Base-by-base conservation (phyloP, 2,329 filamentous ascomycete genomes). In the Fusarium miscanthi region DNA sequence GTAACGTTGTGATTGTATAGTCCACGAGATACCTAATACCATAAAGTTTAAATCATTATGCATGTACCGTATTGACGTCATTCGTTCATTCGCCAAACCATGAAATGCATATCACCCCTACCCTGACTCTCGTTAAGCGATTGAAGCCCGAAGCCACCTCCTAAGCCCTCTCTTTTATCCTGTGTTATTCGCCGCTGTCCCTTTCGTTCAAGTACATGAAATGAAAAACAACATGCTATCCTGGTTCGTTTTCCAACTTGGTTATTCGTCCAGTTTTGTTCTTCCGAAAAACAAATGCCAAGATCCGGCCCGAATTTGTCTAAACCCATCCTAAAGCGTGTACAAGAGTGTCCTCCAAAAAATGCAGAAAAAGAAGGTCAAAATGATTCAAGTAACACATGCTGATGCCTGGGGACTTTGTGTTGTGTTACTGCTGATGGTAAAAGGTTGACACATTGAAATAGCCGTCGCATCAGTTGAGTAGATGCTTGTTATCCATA, bases 281-380 rank as follows among this genome's bases (percentile, higher is more conserved):
- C 53, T 56, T 51, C 51, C 70, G 19, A 51, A 52, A 49, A 45
- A 58, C 42, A 61, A 59, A 72, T 59, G 49, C 63, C 59, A 58
- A 74, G 53, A 70, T 60, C 66, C 56, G 46, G 62, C 27, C 43
- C 48, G 25, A 59, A 46, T 52, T 53, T 48, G 48, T 76, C 75
- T 76, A 73, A 76, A 69, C 46, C 62, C 74, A 63, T 69, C 64
- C 66, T 62, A 73, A 71, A 74, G 41, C 74, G 70, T 76, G 60
- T 78, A 77, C 70, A 74, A 57, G 63, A 66, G 48, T 54, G 31
- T 51, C 54, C 52, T 41, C 38, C 45, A 52, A 52, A 56, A 61
- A 71, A 60, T 14, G 23, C 45, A 63, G 52, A 63, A 72, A 66
- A 67, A 57, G 31, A 51, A 65, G 52, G 68, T 56, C 57, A 63